These are phyloP conservation scores for Anisodus acutangulus DNA, from an alignment of 257 asterid species.

Conservation along the genomic window DNA sequence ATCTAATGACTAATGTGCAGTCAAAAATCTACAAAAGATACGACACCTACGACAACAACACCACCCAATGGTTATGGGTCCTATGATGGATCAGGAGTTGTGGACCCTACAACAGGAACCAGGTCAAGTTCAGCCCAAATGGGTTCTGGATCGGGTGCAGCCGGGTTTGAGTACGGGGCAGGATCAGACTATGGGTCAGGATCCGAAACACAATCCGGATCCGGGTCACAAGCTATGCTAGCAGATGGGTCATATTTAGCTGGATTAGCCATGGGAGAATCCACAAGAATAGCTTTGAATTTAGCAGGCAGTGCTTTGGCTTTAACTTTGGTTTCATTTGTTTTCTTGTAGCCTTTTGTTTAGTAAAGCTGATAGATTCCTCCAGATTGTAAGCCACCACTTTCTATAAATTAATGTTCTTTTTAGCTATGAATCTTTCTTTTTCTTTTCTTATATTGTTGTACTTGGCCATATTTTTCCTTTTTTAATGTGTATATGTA, in stretches of 20 bases:
- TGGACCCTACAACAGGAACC: slow-evolving; percentile 36
- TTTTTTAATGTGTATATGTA: slow-evolving; percentile 34
- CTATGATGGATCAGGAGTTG: slow-evolving; percentile 19
- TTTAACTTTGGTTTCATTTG: slow-evolving; percentile 32
- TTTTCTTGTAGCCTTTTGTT: slow-evolving; percentile 43
- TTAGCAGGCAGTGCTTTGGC: slow-evolving; percentile 36
- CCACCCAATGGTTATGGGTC: slow-evolving; percentile 44
- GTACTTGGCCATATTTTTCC: slow-evolving; percentile 3
- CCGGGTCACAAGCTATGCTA: slow-evolving; percentile 56
- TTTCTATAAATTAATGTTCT: slow-evolving; percentile 1
- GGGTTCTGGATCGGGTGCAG: slow-evolving; percentile 38
- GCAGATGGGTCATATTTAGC: slow-evolving; percentile 87
- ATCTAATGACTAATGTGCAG: slow-evolving; percentile 46
- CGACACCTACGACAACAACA: slow-evolving; percentile 52
- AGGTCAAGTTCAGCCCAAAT: slow-evolving; percentile 34
- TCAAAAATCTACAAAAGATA: slow-evolving; percentile 82
- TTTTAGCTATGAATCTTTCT: slow-evolving; percentile 29
- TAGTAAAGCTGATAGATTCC: slow-evolving; percentile 26
- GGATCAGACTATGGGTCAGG: slow-evolving; percentile 28
- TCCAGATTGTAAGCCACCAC: slow-evolving; percentile 39
- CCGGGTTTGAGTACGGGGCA: slow-evolving; percentile 29
- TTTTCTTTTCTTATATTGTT: not conserved
- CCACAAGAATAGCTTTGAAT: slow-evolving; percentile 45
- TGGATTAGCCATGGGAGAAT: slow-evolving; percentile 88
- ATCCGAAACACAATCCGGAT: slow-evolving; percentile 42